Conservation (phyloP, 352 stramenopile genomes). For the Phytopythium oedochilum region DNA sequence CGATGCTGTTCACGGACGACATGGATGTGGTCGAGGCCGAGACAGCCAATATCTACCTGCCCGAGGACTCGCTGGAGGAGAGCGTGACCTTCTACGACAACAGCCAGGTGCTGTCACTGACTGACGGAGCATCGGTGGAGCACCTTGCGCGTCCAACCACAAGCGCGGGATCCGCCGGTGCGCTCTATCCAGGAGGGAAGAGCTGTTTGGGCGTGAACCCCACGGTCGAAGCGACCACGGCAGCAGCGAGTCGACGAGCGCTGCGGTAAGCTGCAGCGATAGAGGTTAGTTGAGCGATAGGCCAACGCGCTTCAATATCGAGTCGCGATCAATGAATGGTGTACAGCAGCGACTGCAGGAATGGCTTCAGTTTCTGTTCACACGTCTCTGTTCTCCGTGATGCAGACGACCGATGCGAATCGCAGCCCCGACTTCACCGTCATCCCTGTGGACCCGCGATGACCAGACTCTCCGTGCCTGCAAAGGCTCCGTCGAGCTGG, state of each 20-base stretch:
- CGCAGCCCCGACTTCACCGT: too few relatives aligned
- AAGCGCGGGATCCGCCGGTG: conserved; percentile 23
- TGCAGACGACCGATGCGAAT: too few relatives aligned
- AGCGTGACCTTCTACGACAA: conserved; percentile 77
- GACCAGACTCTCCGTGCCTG: too few relatives aligned
- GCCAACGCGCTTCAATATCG: too few relatives aligned
- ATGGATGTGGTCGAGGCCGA: conserved; percentile 47
- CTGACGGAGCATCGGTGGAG: conserved; percentile 38
- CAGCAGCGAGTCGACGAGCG: background rate
- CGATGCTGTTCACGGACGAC: conserved; percentile 76
- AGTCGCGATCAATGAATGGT: too few relatives aligned
- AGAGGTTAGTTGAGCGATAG: too few relatives aligned
- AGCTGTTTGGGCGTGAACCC: background rate
- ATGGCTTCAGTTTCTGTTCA: too few relatives aligned
- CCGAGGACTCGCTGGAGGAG: conserved; percentile 51
- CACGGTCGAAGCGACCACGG: background rate
- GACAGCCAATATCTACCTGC: conserved; percentile 45
- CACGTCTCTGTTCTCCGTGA: too few relatives aligned
- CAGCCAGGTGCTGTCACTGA: conserved; percentile 63
- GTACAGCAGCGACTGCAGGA: too few relatives aligned
- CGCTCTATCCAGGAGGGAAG: background rate
- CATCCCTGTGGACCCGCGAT: too few relatives aligned
- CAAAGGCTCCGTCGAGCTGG: too few relatives aligned
- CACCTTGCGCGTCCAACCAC: conserved; percentile 36
- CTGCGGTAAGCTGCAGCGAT: background rate